Conservation (phyloP, 257 asterid species). For the Capsicum baccatum region DNA sequence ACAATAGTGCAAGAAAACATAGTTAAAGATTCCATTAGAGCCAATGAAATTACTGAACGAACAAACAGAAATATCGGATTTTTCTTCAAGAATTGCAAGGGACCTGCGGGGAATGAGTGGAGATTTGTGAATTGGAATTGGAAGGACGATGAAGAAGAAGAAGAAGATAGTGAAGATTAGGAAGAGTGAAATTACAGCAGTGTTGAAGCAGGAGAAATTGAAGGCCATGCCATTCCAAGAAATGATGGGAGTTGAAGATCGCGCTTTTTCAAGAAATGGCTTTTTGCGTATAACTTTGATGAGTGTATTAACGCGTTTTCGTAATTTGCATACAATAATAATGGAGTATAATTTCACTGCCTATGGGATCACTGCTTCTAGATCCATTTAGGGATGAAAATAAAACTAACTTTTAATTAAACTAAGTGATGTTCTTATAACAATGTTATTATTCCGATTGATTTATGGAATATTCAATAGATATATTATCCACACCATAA, state of each 20-base stretch:
- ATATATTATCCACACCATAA: too few species aligned
- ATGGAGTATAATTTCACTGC: not conserved
- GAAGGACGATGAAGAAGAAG: constrained; percentile 54
- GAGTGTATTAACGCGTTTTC: constrained; percentile 10
- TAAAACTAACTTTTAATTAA: not conserved
- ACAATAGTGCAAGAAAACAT: constrained; percentile 65
- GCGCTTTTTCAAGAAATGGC: not conserved
- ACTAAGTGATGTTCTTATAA: not conserved
- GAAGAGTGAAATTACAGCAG: constrained; percentile 48
- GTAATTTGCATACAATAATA: not conserved
- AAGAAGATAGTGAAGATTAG: constrained; percentile 53
- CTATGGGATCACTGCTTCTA: not conserved
- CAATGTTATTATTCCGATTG: not conserved
- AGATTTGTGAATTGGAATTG: constrained; percentile 29
- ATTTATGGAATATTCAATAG: too few species aligned
- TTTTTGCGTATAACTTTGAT: not conserved
- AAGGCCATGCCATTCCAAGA: constrained; percentile 79
- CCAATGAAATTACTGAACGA: constrained; percentile 39
- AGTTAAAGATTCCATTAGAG: constrained; percentile 69
- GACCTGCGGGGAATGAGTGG: constrained; percentile 34
- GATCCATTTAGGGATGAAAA: not conserved
- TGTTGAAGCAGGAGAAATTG: constrained; percentile 44
- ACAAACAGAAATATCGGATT: constrained; percentile 45
- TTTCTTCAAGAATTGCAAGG: constrained; percentile 30
- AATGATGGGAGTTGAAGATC: constrained; percentile 21